Conservation (phyloP, 768 basidiomycete species). For the Postia placenta region DNA sequence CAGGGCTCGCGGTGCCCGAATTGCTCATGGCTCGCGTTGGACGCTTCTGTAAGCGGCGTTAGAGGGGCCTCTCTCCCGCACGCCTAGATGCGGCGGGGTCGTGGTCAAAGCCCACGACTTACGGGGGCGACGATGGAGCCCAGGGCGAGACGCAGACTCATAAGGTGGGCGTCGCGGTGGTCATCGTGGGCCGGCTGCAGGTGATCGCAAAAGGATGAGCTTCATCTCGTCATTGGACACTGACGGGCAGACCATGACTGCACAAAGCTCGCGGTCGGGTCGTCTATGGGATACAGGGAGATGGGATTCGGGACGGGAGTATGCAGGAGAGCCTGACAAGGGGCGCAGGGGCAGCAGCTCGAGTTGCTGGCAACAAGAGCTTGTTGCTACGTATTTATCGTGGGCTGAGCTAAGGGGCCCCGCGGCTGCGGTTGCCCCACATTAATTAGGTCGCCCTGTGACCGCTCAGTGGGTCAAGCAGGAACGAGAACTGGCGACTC, state of each 20-base stretch:
- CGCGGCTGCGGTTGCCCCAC: background rate
- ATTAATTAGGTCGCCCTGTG: background rate
- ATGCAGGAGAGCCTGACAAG: no score
- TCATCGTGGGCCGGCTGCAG: conserved; percentile 17
- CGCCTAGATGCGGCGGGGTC: conserved; percentile 2
- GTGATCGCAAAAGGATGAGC: no score
- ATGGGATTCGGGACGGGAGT: no score
- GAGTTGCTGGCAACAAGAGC: background rate
- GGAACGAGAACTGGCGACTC: background rate
- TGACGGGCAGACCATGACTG: background rate
- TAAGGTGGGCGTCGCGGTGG: conserved; percentile 25
- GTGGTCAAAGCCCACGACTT: conserved; percentile 20
- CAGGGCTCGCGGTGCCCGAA: conserved; percentile 22
- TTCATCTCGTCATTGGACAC: no score
- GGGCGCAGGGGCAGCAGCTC: no score
- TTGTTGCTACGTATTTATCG: background rate
- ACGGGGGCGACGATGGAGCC: conserved; percentile 59
- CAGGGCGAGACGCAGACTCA: conserved; percentile 42
- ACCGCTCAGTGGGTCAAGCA: background rate
- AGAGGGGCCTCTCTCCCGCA: conserved; percentile 2
- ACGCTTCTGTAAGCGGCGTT: conserved; percentile 18
- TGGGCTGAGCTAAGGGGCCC: background rate
- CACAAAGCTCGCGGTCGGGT: background rate
- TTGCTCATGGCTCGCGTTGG: conserved; percentile 9
- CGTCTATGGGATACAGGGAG: no score